Conservation (phyloP, 768 basidiomycete genomes). For the Pulveroboletus sp. region DNA sequence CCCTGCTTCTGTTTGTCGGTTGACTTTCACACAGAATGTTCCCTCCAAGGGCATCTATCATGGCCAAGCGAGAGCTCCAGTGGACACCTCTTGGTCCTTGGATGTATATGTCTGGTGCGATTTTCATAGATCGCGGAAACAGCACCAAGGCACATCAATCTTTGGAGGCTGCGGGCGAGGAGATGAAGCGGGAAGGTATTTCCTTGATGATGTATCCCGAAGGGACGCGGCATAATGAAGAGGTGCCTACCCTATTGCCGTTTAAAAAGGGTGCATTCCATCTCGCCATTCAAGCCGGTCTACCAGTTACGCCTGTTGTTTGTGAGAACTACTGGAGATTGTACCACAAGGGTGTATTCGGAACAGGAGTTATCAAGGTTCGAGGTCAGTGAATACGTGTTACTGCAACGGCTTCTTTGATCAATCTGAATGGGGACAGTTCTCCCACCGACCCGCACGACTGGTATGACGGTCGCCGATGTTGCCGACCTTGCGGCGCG, state of each 20-base stretch:
- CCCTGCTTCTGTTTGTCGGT: conserved; percentile 4
- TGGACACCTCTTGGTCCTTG: conserved; percentile 89
- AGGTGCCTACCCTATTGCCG: conserved; percentile 67
- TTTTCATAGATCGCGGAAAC: conserved; percentile 90
- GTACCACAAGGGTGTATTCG: conserved; percentile 77
- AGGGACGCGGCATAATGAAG: conserved; percentile 79
- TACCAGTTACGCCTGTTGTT: conserved; percentile 91
- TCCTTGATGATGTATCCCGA: conserved; percentile 97
- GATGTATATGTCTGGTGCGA: conserved; percentile 84
- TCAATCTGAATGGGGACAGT: conserved; percentile 46
- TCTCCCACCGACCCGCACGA: conserved; percentile 83
- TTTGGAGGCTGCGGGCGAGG: conserved; percentile 70
- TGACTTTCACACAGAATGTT: conserved; percentile 56
- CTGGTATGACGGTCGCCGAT: conserved; percentile 67
- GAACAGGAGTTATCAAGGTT: conserved; percentile 73
- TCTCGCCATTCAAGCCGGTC: conserved; percentile 83
- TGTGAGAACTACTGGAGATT: conserved; percentile 91
- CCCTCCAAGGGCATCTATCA: conserved; percentile 79
- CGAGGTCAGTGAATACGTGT: conserved; percentile 47
- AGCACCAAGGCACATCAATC: conserved; percentile 70
- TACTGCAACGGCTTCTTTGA: not conserved
- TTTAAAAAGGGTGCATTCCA: conserved; percentile 99
- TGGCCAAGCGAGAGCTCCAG: conserved; percentile 89
- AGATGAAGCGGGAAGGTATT: conserved; percentile 66
- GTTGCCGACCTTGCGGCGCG: conserved; percentile 61